phyloP scores from a whole-genome alignment of 2,329 filamentous ascomycete species.

The Verruconis gallopava region DNA sequence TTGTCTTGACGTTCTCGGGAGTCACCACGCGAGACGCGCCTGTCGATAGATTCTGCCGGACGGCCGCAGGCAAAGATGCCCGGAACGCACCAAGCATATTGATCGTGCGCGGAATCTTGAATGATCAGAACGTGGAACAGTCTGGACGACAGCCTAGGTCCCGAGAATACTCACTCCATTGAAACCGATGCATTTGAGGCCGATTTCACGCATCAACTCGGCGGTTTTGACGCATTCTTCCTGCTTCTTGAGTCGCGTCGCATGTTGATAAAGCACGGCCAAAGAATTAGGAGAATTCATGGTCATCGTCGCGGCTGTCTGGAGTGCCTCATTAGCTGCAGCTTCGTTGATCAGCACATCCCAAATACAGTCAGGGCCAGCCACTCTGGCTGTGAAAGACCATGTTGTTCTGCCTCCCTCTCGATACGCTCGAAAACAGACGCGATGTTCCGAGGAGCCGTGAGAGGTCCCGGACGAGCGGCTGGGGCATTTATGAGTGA shows the following conservation, averaged over 20 bases:
- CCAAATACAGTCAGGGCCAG: constrained; percentile 47
- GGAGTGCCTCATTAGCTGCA: constrained; percentile 2
- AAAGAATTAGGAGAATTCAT: constrained; percentile 75
- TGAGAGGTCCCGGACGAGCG: constrained; percentile 50
- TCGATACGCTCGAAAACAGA: constrained; percentile 53
- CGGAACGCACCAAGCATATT: constrained; percentile 67
- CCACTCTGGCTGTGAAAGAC: constrained; percentile 53
- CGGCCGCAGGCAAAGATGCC: constrained; percentile 43
- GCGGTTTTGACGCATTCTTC: constrained; percentile 36
- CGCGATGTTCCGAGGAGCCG: constrained; percentile 49
- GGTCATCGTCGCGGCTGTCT: constrained; percentile 74
- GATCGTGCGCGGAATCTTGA: constrained; percentile 74
- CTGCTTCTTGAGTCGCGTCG: constrained; percentile 15
- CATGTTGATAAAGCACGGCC: constrained; percentile 43
- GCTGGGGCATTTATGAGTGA: constrained; percentile 59
- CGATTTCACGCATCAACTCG: constrained; percentile 62
- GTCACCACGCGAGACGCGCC: constrained; percentile 24
- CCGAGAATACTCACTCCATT: constrained; percentile 42
- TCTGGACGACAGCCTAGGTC: background rate
- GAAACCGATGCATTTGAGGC: constrained; percentile 66
- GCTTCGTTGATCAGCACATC: no score
- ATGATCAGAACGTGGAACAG: no score
- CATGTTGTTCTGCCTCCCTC: constrained; percentile 46
- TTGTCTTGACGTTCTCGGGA: constrained; percentile 38
- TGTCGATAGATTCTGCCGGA: constrained; percentile 42